Percentiles rank a stretch among this genome's conserved stretches.
phyloP scores from a whole-genome alignment of 2,329 filamentous ascomycete species.

The Cadophora gregata region DNA sequence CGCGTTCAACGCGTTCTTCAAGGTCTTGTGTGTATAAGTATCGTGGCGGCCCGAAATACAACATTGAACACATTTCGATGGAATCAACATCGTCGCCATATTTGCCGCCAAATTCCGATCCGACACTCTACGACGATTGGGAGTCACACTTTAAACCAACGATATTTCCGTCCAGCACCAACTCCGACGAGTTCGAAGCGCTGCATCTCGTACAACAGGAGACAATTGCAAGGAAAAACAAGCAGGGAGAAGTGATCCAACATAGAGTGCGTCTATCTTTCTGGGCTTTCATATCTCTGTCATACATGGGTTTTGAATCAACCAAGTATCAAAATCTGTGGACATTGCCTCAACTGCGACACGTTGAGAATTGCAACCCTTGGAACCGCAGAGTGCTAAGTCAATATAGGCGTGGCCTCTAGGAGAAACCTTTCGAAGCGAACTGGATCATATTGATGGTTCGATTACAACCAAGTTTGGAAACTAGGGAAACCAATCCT shows the following conservation, averaged over 20 bases:
- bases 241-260: constrained; percentile 54
- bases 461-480: neutral
- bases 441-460: constrained; percentile 49
- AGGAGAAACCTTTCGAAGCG: constrained; percentile 55
- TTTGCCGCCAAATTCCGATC: constrained; percentile 37
- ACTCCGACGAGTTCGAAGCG: constrained; percentile 56
- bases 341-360: neutral
- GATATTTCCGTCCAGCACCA: constrained; percentile 34
- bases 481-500: constrained; percentile 23
- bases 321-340: neutral
- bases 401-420: constrained; percentile 51
- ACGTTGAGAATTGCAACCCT: neutral
- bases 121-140: constrained; percentile 36
- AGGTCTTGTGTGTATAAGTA: neutral
- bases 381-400: neutral
- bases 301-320: neutral
- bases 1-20: constrained; percentile 22
- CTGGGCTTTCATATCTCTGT: neutral
- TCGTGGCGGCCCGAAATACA: constrained; percentile 9
- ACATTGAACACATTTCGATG: constrained; percentile 32
- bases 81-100: constrained; percentile 33
- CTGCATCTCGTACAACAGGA: constrained; percentile 50
- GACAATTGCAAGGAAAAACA: constrained; percentile 49
- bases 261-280: constrained; percentile 42
- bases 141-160: constrained; percentile 28